phyloP scores from a whole-genome alignment of 78 protist species.

The Dictyostelium firmibasis region DNA sequence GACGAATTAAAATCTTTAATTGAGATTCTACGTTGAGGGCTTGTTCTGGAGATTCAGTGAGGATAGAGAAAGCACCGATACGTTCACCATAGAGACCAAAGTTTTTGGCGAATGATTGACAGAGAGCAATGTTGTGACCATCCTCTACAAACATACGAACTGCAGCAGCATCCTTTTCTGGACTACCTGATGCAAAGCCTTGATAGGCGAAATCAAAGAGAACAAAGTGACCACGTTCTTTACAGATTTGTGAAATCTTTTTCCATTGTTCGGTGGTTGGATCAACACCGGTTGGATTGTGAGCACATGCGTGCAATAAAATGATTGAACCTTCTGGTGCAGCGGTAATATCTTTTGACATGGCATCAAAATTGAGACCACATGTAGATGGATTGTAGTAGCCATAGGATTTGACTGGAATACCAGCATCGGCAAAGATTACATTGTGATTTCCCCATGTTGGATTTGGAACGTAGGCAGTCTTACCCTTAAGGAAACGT shows the following conservation, averaged over 20 bases:
- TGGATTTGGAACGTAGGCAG: slow-evolving; percentile 94
- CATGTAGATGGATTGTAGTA: slow-evolving; percentile 84
- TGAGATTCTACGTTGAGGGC: slow-evolving; percentile 87
- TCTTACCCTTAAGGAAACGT: slow-evolving; percentile 33
- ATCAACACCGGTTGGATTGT: slow-evolving; percentile 99
- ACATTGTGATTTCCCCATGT: slow-evolving; percentile 98
- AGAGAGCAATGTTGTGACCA: slow-evolving; percentile 71
- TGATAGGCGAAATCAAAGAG: slow-evolving; percentile 99
- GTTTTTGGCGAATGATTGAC: slow-evolving; percentile 98
- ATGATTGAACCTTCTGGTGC: slow-evolving; percentile 87
- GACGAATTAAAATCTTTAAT: slow-evolving; percentile 90
- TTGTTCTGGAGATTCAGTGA: slow-evolving; percentile 37
- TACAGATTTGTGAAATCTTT: slow-evolving; percentile 60
- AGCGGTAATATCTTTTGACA: slow-evolving; percentile 87
- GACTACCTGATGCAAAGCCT: slow-evolving; percentile 98
- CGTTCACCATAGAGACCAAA: slow-evolving; percentile 98
- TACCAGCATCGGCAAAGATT: slow-evolving; percentile 84
- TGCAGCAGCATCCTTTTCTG: slow-evolving; percentile 93
- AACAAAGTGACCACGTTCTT: slow-evolving; percentile 76
- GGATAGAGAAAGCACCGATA: slow-evolving; percentile 76
- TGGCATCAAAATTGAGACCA: slow-evolving; percentile 90
- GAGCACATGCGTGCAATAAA: slow-evolving; percentile 98
- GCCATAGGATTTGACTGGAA: slow-evolving; percentile 80
- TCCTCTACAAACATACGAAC: slow-evolving; percentile 76
- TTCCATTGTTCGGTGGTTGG: slow-evolving; percentile 97